Percentiles rank a stretch among this genome's conserved stretches.
These are phyloP conservation scores for Pythium apleroticum DNA, from an alignment of 352 stramenopile species.

Conservation along the genomic window DNA sequence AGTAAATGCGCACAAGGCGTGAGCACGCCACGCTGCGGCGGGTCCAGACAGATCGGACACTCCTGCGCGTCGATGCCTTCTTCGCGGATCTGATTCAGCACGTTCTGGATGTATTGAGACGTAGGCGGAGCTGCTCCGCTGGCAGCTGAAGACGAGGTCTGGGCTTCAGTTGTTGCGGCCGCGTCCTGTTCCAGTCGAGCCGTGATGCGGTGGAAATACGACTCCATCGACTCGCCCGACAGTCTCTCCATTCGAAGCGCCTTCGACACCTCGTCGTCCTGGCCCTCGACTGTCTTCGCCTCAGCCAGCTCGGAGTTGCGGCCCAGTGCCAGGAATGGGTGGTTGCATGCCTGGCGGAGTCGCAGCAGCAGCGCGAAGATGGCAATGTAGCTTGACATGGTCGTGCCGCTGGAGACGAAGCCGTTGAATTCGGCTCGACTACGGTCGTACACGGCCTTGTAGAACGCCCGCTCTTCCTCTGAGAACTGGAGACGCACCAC, in stretches of 20 bases:
- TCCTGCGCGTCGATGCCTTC: constrained; percentile 74
- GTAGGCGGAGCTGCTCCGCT: constrained; percentile 1
- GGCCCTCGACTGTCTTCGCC: not conserved
- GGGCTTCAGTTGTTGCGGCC: constrained; percentile 21
- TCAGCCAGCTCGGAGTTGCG: constrained; percentile 54
- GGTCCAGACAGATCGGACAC: constrained; percentile 85
- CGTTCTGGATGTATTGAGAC: constrained; percentile 58
- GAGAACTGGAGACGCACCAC: constrained; percentile 74
- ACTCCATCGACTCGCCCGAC: constrained; percentile 48
- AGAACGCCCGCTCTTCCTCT: constrained; percentile 77
- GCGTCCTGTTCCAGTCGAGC: constrained; percentile 51
- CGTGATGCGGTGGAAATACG: constrained; percentile 65
- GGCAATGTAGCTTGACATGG: constrained; percentile 80
- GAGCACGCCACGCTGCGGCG: constrained; percentile 64
- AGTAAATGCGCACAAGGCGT: constrained; percentile 87
- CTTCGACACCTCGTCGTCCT: constrained; percentile 8
- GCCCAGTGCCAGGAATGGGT: constrained; percentile 84
- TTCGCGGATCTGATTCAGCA: constrained; percentile 79
- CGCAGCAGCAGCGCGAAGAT: constrained; percentile 89
- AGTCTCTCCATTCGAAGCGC: constrained; percentile 46
- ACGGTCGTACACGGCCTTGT: constrained; percentile 81
- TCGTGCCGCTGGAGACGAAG: constrained; percentile 74
- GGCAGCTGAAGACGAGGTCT: not conserved
- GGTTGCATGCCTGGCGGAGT: constrained; percentile 89
- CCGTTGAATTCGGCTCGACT: constrained; percentile 89